A percentile compares a stretch with the other conserved stretches of the same genome.
Conservation (phyloP, 2,329 filamentous ascomycete genomes). For the Aspergillus ruber region DNA sequence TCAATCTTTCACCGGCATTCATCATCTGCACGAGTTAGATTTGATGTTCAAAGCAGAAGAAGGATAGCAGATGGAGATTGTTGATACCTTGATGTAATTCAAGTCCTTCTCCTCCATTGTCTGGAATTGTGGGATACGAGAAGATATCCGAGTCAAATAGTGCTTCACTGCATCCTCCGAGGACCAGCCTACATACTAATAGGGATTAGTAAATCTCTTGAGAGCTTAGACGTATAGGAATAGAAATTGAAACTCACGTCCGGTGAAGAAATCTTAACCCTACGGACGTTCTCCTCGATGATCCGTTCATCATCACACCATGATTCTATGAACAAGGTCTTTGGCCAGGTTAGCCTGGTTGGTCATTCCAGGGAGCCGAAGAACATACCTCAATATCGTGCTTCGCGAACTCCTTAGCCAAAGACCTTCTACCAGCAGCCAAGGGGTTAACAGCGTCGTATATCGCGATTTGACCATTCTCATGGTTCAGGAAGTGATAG, state of each 20-base stretch:
- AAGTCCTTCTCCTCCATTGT: slow-evolving; percentile 91
- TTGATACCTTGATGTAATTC: slow-evolving; percentile 75
- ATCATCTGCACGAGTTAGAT: slow-evolving; percentile 61
- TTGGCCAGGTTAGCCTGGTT: slow-evolving; percentile 4
- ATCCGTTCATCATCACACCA: slow-evolving; percentile 90
- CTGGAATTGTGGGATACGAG: slow-evolving; percentile 91
- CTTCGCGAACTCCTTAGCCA: slow-evolving; percentile 96
- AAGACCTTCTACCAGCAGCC: slow-evolving; percentile 68
- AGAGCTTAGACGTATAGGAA: neutral
- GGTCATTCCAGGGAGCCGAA: neutral
- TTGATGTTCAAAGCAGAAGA: slow-evolving; percentile 8
- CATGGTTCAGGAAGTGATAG: slow-evolving; percentile 90
- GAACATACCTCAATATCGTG: slow-evolving; percentile 74
- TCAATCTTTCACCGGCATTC: slow-evolving; percentile 86
- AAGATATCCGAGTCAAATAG: slow-evolving; percentile 82
- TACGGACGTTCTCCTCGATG: slow-evolving; percentile 91
- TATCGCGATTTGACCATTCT: slow-evolving; percentile 96
- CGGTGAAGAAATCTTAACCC: slow-evolving; percentile 95
- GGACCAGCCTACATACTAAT: slow-evolving; percentile 79
- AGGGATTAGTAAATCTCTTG: slow-evolving; percentile 4
- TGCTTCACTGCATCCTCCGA: slow-evolving; percentile 87
- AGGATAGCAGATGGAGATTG: neutral
- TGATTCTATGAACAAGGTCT: slow-evolving; percentile 96
- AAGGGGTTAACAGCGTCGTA: slow-evolving; percentile 97
- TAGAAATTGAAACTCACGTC: slow-evolving; percentile 57